Conservation (phyloP, 2,329 filamentous ascomycete genomes). For the Passalora sequoiae region DNA sequence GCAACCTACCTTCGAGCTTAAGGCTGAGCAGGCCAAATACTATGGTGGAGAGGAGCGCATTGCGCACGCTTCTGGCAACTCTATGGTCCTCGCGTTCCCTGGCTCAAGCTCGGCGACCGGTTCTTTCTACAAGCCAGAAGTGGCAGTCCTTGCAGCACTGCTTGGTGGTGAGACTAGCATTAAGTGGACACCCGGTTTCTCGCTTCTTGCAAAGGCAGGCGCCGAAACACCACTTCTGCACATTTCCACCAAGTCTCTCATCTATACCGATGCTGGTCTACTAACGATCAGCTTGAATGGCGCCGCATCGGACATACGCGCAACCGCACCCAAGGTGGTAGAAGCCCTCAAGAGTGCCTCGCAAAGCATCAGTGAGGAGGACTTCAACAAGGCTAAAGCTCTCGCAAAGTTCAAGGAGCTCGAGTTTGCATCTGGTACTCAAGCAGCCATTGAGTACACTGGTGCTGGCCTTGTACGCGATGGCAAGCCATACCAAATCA, state of each 20-base stretch:
- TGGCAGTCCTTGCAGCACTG: constrained; percentile 78
- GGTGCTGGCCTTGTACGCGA: constrained; percentile 78
- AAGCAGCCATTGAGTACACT: constrained; percentile 72
- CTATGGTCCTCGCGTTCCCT: constrained; percentile 86
- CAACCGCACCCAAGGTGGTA: constrained; percentile 69
- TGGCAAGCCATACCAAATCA: constrained; percentile 77
- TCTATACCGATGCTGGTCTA: constrained; percentile 92
- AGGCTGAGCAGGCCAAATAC: constrained; percentile 71
- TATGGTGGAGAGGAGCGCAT: constrained; percentile 91
- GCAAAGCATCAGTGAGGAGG: constrained; percentile 67
- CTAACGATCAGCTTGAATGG: constrained; percentile 78
- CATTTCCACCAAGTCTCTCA: constrained; percentile 68
- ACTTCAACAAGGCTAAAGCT: constrained; percentile 84
- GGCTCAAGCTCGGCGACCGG: constrained; percentile 71
- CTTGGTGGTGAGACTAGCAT: constrained; percentile 86
- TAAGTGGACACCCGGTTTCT: constrained; percentile 95
- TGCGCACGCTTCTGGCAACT: constrained; percentile 69
- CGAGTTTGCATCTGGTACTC: constrained; percentile 71
- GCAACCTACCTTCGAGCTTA: constrained; percentile 49
- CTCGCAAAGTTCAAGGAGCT: constrained; percentile 90
- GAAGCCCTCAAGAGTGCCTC: constrained; percentile 78
- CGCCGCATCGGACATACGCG: constrained; percentile 64
- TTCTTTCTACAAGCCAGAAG: constrained; percentile 79
- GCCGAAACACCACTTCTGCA: constrained; percentile 61
- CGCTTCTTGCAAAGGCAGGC: constrained; percentile 75